Evolutionary conservation across 768 basidiomycete species (phyloP).

Genomic region (Trametes gibbosa): DNA sequence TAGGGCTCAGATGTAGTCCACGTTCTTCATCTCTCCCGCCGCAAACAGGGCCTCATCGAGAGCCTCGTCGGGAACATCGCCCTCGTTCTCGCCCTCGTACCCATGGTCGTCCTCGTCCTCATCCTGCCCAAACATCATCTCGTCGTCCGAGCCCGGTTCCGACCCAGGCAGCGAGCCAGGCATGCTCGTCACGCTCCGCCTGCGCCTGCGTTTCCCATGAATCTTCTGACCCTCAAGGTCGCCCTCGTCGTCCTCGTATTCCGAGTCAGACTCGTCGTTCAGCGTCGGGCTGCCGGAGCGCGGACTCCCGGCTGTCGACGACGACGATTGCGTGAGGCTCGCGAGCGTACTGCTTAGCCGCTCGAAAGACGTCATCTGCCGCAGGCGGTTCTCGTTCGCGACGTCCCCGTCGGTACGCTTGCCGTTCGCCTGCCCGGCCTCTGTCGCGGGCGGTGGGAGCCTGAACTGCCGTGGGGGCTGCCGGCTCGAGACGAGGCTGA

Average conservation of each 20-base stretch:
- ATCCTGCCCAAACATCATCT: constrained; percentile 56
- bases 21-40: constrained; percentile 80
- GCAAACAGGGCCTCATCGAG: constrained; percentile 77
- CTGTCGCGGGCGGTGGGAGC: constrained; percentile 33
- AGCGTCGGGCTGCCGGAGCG: constrained; percentile 52
- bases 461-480: constrained; percentile 32
- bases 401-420: constrained; percentile 6
- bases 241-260: constrained; percentile 40
- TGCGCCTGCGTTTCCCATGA: constrained; percentile 42
- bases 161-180: constrained; percentile 67
- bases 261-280: constrained; percentile 43
- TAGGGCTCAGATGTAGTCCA: constrained; percentile 40
- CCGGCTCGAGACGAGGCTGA: constrained; percentile 64
- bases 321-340: constrained; percentile 44
- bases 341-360: constrained; percentile 58
- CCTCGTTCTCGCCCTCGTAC: constrained; percentile 46
- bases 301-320: constrained; percentile 44
- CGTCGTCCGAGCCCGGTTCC: constrained; percentile 39
- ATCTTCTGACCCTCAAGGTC: constrained; percentile 38
- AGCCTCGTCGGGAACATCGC: constrained; percentile 66
- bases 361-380: constrained; percentile 78
- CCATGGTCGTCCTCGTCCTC: constrained; percentile 38
- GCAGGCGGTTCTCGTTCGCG: constrained; percentile 40
- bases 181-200: constrained; percentile 79
- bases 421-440: constrained; percentile 4